Evolutionary conservation across 345 rosid species (phyloP).

Genomic region (Salix koriyanagi): DNA sequence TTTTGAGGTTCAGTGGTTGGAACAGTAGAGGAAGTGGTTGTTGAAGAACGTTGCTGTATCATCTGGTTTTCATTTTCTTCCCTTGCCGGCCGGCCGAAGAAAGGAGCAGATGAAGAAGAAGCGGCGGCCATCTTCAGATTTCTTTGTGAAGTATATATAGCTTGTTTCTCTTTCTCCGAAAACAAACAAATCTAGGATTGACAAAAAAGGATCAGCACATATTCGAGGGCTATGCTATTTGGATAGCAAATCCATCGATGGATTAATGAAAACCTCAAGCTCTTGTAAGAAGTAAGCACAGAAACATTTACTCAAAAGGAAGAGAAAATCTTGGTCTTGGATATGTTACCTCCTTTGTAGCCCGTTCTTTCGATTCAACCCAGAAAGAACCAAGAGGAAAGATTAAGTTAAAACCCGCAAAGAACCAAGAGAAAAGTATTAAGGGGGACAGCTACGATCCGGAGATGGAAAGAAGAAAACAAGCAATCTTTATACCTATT

Average conservation of each 20-base stretch:
- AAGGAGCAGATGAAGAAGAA: constrained; percentile 12
- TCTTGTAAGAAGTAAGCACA: not conserved
- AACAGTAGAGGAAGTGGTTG: constrained; percentile 11
- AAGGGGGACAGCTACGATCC: constrained; percentile 50
- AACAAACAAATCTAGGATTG: not conserved
- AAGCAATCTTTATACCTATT: constrained; percentile 30
- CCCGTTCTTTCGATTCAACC: not conserved
- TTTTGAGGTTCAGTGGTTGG: constrained; percentile 9
- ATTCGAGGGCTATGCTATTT: not conserved
- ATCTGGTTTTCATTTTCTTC: constrained; percentile 15
- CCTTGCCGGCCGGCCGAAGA: not conserved
- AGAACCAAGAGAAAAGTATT: constrained; percentile 34
- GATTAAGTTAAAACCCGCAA: constrained; percentile 23
- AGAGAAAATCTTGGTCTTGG: not conserved
- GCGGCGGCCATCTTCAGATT: constrained; percentile 21
- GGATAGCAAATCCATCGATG: not conserved
- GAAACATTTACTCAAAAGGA: not conserved
- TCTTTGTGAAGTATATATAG: not conserved
- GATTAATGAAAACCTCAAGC: not conserved
- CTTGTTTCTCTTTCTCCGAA: not conserved
- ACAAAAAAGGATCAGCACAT: not conserved
- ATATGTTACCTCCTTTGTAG: not conserved
- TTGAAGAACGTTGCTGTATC: constrained; percentile 12
- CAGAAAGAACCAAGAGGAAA: constrained; percentile 18
- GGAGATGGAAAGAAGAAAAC: constrained; percentile 44